Evolutionary conservation across 2,329 filamentous ascomycete species (phyloP).

Genomic region (Phialophora chinensis): DNA sequence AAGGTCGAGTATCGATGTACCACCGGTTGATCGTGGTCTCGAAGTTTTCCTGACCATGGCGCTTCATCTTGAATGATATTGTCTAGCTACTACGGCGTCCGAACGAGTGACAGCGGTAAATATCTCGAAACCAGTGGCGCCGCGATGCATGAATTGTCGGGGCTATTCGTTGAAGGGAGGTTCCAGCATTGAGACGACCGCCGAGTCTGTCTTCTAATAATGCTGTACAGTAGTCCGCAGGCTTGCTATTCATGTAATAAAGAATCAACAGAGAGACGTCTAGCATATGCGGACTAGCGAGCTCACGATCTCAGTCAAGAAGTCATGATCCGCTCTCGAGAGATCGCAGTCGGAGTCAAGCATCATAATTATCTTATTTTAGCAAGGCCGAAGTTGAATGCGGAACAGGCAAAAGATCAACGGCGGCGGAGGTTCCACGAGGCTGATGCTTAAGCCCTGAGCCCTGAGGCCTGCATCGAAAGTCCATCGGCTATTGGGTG

Average conservation of each 20-base stretch:
- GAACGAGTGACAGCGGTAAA: not conserved
- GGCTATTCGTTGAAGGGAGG: no score
- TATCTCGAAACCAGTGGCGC: not conserved
- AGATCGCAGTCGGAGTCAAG: not conserved
- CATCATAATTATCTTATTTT: slow-evolving; percentile 23
- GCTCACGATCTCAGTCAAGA: not conserved
- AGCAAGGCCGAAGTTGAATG: slow-evolving; percentile 18
- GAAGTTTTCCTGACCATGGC: slow-evolving; percentile 10
- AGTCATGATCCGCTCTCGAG: not conserved
- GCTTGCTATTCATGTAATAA: not conserved
- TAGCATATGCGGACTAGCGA: not conserved
- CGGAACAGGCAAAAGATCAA: slow-evolving; percentile 10
- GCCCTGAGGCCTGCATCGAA: not conserved
- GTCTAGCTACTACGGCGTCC: not conserved
- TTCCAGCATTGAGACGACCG: not conserved
- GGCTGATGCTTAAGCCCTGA: slow-evolving; percentile 27
- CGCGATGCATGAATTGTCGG: not conserved
- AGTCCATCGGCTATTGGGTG: not conserved
- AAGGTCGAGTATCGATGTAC: slow-evolving; percentile 52
- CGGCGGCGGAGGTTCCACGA: slow-evolving; percentile 26
- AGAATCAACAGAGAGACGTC: not conserved
- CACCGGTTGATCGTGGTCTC: slow-evolving; percentile 45
- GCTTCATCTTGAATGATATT: slow-evolving; percentile 14
- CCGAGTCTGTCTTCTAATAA: not conserved
- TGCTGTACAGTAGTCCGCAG: not conserved